A percentile compares a stretch with the other conserved stretches of the same genome.
These are phyloP conservation scores for Salvia sclarea DNA, from an alignment of 305 asterid species.

Conservation along the genomic window DNA sequence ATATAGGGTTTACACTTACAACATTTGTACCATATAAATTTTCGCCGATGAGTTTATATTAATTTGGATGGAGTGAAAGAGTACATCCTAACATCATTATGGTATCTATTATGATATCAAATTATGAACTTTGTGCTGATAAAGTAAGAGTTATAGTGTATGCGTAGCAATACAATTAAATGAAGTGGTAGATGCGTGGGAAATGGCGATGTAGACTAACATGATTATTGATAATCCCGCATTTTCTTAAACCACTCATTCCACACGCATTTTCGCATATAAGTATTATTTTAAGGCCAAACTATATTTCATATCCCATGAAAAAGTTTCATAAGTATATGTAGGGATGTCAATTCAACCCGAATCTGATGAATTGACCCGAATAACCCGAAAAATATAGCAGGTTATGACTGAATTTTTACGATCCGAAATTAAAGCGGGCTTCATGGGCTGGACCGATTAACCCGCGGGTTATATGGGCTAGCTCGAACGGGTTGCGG, in stretches of 20 bases:
- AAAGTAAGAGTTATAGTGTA: background rate
- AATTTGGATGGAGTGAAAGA: background rate
- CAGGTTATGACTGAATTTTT: no score
- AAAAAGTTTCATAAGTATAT: no score
- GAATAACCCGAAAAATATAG: no score
- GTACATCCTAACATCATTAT: background rate
- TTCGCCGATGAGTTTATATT: background rate
- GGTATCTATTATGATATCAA: background rate
- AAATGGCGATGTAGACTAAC: background rate
- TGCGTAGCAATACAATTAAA: background rate
- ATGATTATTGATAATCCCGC: slow-evolving; percentile 14
- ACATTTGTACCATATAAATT: no score
- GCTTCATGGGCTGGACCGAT: no score
- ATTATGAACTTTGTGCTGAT: background rate
- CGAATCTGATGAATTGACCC: no score
- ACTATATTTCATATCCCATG: no score
- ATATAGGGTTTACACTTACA: no score
- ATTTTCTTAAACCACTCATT: background rate
- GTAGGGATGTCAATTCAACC: no score
- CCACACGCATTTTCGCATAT: background rate
- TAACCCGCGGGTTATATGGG: no score
- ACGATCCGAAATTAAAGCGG: no score
- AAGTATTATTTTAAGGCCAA: background rate
- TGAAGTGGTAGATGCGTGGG: background rate
- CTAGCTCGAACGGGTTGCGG: no score